These are phyloP conservation scores for Oryza longistaminata DNA, from an alignment of 176 grass and related monocot genomes.

Conservation along the genomic window DNA sequence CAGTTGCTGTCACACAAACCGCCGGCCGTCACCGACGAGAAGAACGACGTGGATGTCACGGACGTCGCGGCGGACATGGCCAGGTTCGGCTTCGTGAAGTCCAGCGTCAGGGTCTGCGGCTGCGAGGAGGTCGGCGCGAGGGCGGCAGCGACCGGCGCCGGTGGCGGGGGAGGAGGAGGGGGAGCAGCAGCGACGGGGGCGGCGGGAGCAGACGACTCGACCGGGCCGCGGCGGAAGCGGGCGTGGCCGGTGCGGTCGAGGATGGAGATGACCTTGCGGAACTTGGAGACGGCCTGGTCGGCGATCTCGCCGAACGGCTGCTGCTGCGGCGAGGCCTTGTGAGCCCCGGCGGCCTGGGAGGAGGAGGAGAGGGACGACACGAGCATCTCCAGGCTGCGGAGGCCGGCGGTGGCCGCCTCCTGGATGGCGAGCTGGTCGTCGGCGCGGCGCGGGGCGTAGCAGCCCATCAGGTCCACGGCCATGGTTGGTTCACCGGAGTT, in stretches of 20 bases:
- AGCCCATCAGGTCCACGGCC: conserved; percentile 75
- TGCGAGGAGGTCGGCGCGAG: conserved; percentile 12
- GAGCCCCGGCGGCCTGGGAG: conserved; percentile 22
- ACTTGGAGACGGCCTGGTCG: conserved; percentile 82
- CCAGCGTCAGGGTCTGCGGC: conserved; percentile 77
- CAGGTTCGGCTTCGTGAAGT: conserved; percentile 83
- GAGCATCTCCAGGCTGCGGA: conserved; percentile 75
- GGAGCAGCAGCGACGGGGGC: neutral
- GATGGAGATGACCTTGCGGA: conserved; percentile 88
- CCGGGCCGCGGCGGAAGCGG: conserved; percentile 82
- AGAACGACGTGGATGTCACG: conserved; percentile 74
- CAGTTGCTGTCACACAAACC: neutral
- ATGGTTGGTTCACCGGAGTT: conserved; percentile 36
- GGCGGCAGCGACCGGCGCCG: neutral
- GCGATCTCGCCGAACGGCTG: conserved; percentile 78
- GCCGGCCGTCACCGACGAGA: conserved; percentile 82
- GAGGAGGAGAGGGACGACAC: conserved; percentile 58
- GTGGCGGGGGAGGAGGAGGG: neutral
- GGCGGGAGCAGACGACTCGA: neutral
- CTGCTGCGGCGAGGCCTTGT: conserved; percentile 16
- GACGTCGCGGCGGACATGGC: conserved; percentile 65
- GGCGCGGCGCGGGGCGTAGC: conserved; percentile 52
- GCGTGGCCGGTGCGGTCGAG: conserved; percentile 95
- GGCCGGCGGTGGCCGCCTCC: conserved; percentile 73
- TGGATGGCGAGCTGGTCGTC: conserved; percentile 80